A percentile compares a stretch with the other conserved stretches of the same genome.
Evolutionary conservation across 306 rosid genomes (phyloP).

Genomic region (Malus domestica): ASM211411v1 NC_041800.1:18280501-18281000

Average conservation of each 20-base stretch:
- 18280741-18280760: neutral
- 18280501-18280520: neutral
- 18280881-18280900: constrained; percentile 84
- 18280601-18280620: neutral
- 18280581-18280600: neutral
- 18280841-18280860: constrained; percentile 7
- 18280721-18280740: neutral
- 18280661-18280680: neutral
- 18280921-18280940: constrained; percentile 89
- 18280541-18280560: neutral
- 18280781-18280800: neutral
- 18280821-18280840: neutral
- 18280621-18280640: neutral
- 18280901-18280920: constrained; percentile 91
- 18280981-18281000: constrained; percentile 87
- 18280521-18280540: neutral
- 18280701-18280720: neutral
- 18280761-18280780: neutral
- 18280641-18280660: neutral
- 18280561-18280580: too few relatives aligned
- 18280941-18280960: constrained; percentile 99
- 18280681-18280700: neutral
- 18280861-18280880: constrained; percentile 3
- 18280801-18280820: neutral
- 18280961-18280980: constrained; percentile 97